Base-by-base conservation (phyloP, 2,329 filamentous ascomycete species). In the Pseudocercospora macadamiae region DNA sequence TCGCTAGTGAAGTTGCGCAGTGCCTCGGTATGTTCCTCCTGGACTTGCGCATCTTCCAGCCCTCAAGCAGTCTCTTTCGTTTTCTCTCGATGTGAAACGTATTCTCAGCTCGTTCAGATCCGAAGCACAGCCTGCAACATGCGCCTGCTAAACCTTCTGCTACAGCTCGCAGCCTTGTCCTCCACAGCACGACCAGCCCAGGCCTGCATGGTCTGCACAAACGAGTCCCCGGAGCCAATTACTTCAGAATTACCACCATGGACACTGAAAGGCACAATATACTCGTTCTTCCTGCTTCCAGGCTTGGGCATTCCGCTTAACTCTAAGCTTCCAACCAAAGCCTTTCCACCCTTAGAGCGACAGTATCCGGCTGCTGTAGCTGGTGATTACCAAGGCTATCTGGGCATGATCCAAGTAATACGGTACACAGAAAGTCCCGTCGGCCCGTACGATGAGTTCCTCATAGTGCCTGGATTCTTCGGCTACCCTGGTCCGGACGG, bases 401-500 rank as follows among this genome's bases (percentile, higher is more conserved):
- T 64, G 10, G 64, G 64, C n/a, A 60, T 62, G 58, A 58, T 66
- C 23, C 63, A 63, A 42, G 51, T 66, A 19, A 51, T 66, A 4
- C 60, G 64, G 4, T 66, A 66, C 36, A 64, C 59, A 5, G 61
- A 65, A 21, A 62, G 57, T 53, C 64, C 63, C 10, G 63, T 64
- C 8, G 64, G 64, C 5, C 54, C 60, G 7, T 65, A 66, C 36
- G 64, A 66, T 57, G 64, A 66, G 54, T 48, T 66, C 6, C 34
- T 64, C 12, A 58, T 66, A 47, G 55, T 66, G 16, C 64, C 62
- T 3, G 64, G 64, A 8, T 59, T 52, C 42, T 66, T 64, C 44
- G 42, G 53, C 14, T 56, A 58, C 37, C 42, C 42, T 16, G 48
- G 59, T 7, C 21, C 21, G 16, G 54, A 59, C 48, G 56, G 61